Percentiles rank a stretch among this genome's conserved stretches.
phyloP scores from a whole-genome alignment of 192 early-diverging fungal species.

The Umbelopsis sp. region DNA sequence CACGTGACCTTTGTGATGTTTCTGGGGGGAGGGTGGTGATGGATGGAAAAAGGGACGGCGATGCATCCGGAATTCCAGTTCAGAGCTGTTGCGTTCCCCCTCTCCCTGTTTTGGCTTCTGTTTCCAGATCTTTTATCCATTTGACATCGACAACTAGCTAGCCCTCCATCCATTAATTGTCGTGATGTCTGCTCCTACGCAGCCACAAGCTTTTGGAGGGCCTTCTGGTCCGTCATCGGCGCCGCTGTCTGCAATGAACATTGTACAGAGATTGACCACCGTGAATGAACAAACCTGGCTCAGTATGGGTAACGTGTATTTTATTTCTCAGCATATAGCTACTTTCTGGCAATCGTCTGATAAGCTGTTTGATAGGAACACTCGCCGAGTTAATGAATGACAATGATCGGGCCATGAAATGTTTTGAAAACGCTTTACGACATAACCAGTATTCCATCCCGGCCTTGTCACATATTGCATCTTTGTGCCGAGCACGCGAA shows the following conservation, averaged over 20 bases:
- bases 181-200: conserved; percentile 10
- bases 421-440: conserved; percentile 89
- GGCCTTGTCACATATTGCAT: conserved; percentile 81
- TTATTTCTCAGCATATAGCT: background rate
- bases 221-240: conserved; percentile 14
- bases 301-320: conserved; percentile 31
- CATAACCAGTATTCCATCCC: conserved; percentile 90
- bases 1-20: background rate
- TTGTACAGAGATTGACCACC: conserved; percentile 30
- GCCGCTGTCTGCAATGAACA: background rate
- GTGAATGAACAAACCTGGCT: conserved; percentile 39
- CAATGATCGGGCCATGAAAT: conserved; percentile 79
- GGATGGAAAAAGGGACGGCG: too few relatives aligned
- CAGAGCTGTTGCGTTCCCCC: background rate
- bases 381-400: conserved; percentile 63
- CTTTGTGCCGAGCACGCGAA: conserved; percentile 81
- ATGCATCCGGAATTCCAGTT: too few relatives aligned
- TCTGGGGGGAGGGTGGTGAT: too few relatives aligned
- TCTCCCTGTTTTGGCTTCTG: background rate
- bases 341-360: background rate
- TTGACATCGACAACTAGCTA: background rate
- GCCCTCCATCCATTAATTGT: conserved; percentile 5
- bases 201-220: conserved; percentile 9
- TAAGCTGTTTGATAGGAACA: conserved; percentile 20
- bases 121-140: background rate